Evolutionary conservation across 23 red algal species (phyloP), one percentile per base, ranked within the genome.

Genomic region (Pyropia haitanensis): DNA sequence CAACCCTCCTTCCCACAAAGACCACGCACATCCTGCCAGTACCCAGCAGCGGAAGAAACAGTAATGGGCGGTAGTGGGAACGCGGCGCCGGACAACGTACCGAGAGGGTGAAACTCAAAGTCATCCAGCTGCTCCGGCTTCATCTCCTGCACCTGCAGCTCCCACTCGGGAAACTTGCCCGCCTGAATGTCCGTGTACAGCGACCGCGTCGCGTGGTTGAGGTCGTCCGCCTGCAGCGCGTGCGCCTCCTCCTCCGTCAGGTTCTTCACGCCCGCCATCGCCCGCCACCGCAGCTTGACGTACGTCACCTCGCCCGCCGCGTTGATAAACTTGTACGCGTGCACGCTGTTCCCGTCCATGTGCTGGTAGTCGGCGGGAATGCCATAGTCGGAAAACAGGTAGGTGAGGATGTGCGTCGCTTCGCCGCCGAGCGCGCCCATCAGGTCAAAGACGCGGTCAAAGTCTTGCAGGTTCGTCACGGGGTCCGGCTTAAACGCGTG

Each of bases 401-500:
- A 88, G 7, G 88, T 95, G 25, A 95, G 58, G 75, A 95, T 87
- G 72, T 95, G 53, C 25, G 72, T 77, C 9, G 72, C 72, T 61
- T 64, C 64, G 13, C 72, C 72, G 25, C 72, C 72, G 10, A 77
- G 39, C 2, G 74, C 74, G 1, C 61, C 53, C 49, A 95, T 76
- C 52, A 95, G 82, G 75, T 95, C 89, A 56, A 87, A 77, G 55
- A 88, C 65, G 14, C 74, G 30, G 61, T 78, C 67, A 17, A 63
- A 63, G 61, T 78, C 74, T 26, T 78, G 74, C 3, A 66, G 17
- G 50, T 78, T 78, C 25, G 74, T 78, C 3, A 78, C 74, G 10
- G 74, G 74, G 19, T 78, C 74, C 8, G 89, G 89, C 51, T 95
- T 95, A 56, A 95, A 86, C 7, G 74, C 72, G 63, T 95, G 89